phyloP scores from a whole-genome alignment of 441 rosid genomes.

The Manihot esculenta region DNA sequence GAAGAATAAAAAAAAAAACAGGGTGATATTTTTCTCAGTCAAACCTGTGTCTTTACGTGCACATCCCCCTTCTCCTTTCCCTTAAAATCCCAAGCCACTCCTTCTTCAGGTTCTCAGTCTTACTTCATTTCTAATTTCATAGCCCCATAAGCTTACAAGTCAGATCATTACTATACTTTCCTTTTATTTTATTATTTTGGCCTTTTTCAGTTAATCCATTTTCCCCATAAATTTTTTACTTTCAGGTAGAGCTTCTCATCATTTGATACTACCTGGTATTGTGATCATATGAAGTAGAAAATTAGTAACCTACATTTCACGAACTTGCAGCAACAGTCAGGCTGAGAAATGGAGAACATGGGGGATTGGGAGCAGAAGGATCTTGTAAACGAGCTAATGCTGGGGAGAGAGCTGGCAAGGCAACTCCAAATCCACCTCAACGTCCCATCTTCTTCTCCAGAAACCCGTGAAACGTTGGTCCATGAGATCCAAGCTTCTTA shows the following conservation, averaged over 20 bases:
- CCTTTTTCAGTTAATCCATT: background rate
- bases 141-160: slow-evolving; percentile 5
- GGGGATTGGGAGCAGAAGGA: slow-evolving; percentile 54
- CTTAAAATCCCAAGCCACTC: slow-evolving; percentile 10
- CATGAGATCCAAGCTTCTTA: slow-evolving; percentile 58
- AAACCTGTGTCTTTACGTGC: slow-evolving; percentile 26
- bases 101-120: background rate
- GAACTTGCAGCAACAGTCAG: too few relatives aligned
- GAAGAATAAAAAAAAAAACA: background rate
- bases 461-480: slow-evolving; percentile 43
- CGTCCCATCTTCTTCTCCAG: slow-evolving; percentile 42
- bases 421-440: slow-evolving; percentile 51
- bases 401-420: slow-evolving; percentile 66
- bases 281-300: too few relatives aligned
- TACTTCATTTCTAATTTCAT: background rate
- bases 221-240: too few relatives aligned
- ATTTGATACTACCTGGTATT: too few relatives aligned
- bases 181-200: background rate
- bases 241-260: background rate
- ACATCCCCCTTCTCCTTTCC: slow-evolving; percentile 6
- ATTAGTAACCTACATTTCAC: too few relatives aligned
- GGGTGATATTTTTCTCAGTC: slow-evolving; percentile 27
- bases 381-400: slow-evolving; percentile 48
- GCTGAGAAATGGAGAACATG: slow-evolving; percentile 39
- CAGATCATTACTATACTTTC: background rate